phyloP scores from a whole-genome alignment of 1,284 basidiomycete species.

The Volvariella surrecta region DNA sequence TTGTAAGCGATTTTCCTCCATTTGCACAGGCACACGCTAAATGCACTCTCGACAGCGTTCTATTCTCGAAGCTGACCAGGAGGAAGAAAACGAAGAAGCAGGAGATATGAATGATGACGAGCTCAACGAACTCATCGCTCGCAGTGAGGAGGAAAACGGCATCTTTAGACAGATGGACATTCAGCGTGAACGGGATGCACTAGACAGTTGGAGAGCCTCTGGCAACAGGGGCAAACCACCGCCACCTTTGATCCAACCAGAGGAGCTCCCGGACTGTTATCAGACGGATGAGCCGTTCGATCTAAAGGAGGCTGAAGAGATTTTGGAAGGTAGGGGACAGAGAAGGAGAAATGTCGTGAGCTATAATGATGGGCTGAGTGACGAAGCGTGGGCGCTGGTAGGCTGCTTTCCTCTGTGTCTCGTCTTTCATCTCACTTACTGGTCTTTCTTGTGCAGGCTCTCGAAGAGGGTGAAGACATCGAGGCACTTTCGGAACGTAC shows the following conservation, averaged over 20 bases:
- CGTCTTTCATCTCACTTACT: not conserved
- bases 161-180: slow-evolving; percentile 85
- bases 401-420: slow-evolving; percentile 13
- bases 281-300: slow-evolving; percentile 78
- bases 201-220: slow-evolving; percentile 64
- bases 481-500: slow-evolving; percentile 63
- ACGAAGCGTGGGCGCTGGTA: slow-evolving; percentile 89
- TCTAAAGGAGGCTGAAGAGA: slow-evolving; percentile 56
- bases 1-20: slow-evolving; percentile 45
- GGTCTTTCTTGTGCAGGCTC: slow-evolving; percentile 36
- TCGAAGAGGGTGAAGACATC: slow-evolving; percentile 85
- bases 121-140: slow-evolving; percentile 89
- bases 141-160: slow-evolving; percentile 72
- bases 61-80: slow-evolving; percentile 84
- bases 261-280: slow-evolving; percentile 92
- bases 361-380: slow-evolving; percentile 92
- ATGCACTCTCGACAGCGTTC: slow-evolving; percentile 47
- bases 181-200: slow-evolving; percentile 68
- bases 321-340: slow-evolving; percentile 76
- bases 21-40: slow-evolving; percentile 8
- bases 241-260: slow-evolving; percentile 74
- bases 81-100: slow-evolving; percentile 88
- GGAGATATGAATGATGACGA: slow-evolving; percentile 98
- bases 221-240: slow-evolving; percentile 81
- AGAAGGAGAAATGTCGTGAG: slow-evolving; percentile 79